Base-by-base conservation (phyloP, 108 stramenopile genomes). In the Cyclostephanos tholiformis region DNA sequence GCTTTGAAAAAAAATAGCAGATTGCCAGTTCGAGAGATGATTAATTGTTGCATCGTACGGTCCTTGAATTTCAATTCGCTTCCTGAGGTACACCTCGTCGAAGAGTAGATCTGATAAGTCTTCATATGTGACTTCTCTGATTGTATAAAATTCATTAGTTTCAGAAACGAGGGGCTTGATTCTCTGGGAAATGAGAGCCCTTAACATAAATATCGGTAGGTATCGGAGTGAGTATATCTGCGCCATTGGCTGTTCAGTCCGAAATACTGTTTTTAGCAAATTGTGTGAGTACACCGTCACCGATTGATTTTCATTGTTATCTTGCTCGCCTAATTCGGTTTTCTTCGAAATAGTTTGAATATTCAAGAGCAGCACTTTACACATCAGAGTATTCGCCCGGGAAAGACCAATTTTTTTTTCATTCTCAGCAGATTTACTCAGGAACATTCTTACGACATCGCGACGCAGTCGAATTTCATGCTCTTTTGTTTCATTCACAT, bases 391-490 rank as follows among this genome's bases (percentile, higher is more conserved):
- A 26, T 25, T 59, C 16, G 57, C 69, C 57, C 69, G 60, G 19
- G 9, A 43, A 22, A 41, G 39, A 50, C 17, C 16, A 38, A 27
- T 55, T 19, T 9, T n/a, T 27, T 26, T 14, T 36, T 49, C 67
- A 8, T 20, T 0, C 6, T 55, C 38, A 27, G 36, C 6, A 39
- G 20, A 17, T 41, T 68, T 68, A 14, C 55, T 62, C 19, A 38
- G 29, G 17, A 72, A 25, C 25, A 19, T 63, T 9, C 59, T 26
- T 36, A 65, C 56, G 29, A 80, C 46, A 26, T 51, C 57, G 19
- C 68, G 65, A 32, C 79, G 79, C 38, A 80, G 64, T 8, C 79
- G 67, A 53, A 80, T 59, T 56, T 80, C 79, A 43, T 51, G 29
- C 29, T 80, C 79, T 22, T 51, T 41, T 14, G 73, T 74, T 60